Evolutionary conservation across 2,329 filamentous ascomycete species (phyloP).

Genomic region (Malbranchea zuffiana): DNA sequence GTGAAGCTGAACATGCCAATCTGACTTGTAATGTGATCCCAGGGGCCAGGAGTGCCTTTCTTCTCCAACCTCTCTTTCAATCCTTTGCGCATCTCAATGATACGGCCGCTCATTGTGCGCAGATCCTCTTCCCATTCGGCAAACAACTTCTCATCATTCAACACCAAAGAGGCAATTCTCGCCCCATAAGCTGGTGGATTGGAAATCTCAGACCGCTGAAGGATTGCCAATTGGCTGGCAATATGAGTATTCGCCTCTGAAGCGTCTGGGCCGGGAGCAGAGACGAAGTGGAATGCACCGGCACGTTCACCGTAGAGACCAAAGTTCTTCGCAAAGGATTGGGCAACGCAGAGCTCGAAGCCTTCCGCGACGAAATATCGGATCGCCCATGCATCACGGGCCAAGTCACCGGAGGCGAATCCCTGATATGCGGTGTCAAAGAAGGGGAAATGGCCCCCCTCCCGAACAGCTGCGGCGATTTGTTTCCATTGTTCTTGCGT

Average conservation of each 20-base stretch:
- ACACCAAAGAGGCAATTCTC: conserved; percentile 68
- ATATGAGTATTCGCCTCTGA: conserved; percentile 52
- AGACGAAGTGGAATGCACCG: conserved; percentile 90
- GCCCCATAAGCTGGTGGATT: conserved; percentile 94
- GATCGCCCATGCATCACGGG: conserved; percentile 79
- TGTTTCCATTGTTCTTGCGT: conserved; percentile 90
- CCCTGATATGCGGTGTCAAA: conserved; percentile 98
- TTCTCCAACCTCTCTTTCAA: conserved; percentile 72
- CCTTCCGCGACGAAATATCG: conserved; percentile 90
- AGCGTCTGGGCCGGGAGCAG: conserved; percentile 58
- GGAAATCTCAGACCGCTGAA: conserved; percentile 94
- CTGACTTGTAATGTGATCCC: conserved; percentile 97
- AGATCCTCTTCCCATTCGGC: conserved; percentile 88
- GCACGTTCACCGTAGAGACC: conserved; percentile 94
- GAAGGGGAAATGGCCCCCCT: conserved; percentile 87
- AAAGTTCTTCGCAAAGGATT: conserved; percentile 55
- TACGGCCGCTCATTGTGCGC: conserved; percentile 86
- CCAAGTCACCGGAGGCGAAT: conserved; percentile 84
- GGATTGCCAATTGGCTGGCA: conserved; percentile 77
- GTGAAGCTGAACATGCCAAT: conserved; percentile 98
- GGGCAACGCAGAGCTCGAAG: conserved; percentile 54
- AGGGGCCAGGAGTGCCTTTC: conserved; percentile 74
- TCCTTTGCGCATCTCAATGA: conserved; percentile 77
- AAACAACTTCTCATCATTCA: conserved; percentile 75
- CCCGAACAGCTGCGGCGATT: conserved; percentile 64